These are phyloP conservation scores for Actinomucor elegans DNA, from an alignment of 371 early-diverging fungal species.

Conservation along the genomic window DNA sequence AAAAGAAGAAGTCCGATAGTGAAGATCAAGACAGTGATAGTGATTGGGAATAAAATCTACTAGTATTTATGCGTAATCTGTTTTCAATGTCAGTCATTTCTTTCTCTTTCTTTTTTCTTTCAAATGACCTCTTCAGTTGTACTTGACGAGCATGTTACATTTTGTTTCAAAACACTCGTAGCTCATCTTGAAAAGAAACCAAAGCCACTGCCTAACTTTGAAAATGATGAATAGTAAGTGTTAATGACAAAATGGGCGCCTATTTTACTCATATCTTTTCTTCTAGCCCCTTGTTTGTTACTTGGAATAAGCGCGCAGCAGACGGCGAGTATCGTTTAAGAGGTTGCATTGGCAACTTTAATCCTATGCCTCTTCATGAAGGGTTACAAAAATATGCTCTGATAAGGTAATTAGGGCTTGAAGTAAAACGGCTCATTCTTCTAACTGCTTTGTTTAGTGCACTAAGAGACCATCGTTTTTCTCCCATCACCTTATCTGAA, in stretches of 20 bases:
- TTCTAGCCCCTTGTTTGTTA: slow-evolving; percentile 81
- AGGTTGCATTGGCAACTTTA: slow-evolving; percentile 95
- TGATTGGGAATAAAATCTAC: slow-evolving; percentile 40
- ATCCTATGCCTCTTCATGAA: slow-evolving; percentile 62
- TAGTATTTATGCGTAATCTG: background rate
- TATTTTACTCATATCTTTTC: background rate
- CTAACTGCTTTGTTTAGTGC: slow-evolving; percentile 54
- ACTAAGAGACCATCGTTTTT: slow-evolving; percentile 79
- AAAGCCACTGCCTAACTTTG: slow-evolving; percentile 41
- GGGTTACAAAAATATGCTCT: slow-evolving; percentile 87
- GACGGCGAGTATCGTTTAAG: slow-evolving; percentile 60
- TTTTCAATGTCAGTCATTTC: background rate
- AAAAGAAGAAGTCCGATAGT: slow-evolving; percentile 23
- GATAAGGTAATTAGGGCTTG: no score
- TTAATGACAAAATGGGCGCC: background rate
- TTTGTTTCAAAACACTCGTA: slow-evolving; percentile 73
- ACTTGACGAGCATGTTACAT: slow-evolving; percentile 64
- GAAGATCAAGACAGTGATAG: slow-evolving; percentile 43
- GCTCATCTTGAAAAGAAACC: slow-evolving; percentile 47
- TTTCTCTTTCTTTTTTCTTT: background rate
- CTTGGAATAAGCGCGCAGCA: slow-evolving; percentile 64
- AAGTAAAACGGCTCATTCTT: background rate
- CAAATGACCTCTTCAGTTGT: slow-evolving; percentile 7
- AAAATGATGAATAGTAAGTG: slow-evolving; percentile 56
- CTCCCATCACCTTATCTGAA: slow-evolving; percentile 72